Percentiles rank a stretch among this genome's conserved stretches.
phyloP scores from a whole-genome alignment of 2,329 filamentous ascomycete species.

The Ascomycota sp. region DNA sequence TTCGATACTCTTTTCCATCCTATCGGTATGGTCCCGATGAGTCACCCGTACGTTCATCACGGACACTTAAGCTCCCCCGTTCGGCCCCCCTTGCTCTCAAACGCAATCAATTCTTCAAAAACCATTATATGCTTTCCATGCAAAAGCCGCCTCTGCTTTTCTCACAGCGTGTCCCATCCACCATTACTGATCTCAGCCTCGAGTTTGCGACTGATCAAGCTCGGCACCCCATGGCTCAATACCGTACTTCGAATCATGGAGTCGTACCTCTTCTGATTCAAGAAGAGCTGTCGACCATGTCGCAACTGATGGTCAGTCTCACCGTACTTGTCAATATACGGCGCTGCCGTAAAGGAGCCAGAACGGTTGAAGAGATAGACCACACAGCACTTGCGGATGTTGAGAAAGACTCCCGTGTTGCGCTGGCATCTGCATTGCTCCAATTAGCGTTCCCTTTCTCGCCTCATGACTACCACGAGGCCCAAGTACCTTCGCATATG shows the following conservation, averaged over 20 bases:
- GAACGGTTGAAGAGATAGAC: slow-evolving; percentile 65
- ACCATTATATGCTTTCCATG: background rate
- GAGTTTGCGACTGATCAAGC: slow-evolving; percentile 68
- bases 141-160: too few relatives aligned
- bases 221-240: slow-evolving; percentile 69
- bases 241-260: slow-evolving; percentile 66
- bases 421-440: slow-evolving; percentile 46
- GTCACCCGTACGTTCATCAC: too few relatives aligned
- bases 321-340: slow-evolving; percentile 88
- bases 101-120: too few relatives aligned
- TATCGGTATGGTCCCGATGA: too few relatives aligned
- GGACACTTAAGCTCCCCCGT: too few relatives aligned
- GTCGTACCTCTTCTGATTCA: slow-evolving; percentile 89
- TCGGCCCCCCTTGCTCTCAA: too few relatives aligned
- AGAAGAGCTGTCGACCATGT: slow-evolving; percentile 67
- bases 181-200: slow-evolving; percentile 94
- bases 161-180: slow-evolving; percentile 60
- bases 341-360: slow-evolving; percentile 68
- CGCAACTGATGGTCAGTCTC: slow-evolving; percentile 82
- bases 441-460: too few relatives aligned
- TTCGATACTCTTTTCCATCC: too few relatives aligned
- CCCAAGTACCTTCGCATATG: slow-evolving; percentile 52
- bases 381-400: slow-evolving; percentile 85
- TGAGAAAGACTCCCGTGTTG: slow-evolving; percentile 83
- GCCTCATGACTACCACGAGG: slow-evolving; percentile 13